Percentiles rank a stretch among this genome's conserved stretches.
Evolutionary conservation across 306 rosid species (phyloP).

Genomic region (Dicorynia guianensis): DNA sequence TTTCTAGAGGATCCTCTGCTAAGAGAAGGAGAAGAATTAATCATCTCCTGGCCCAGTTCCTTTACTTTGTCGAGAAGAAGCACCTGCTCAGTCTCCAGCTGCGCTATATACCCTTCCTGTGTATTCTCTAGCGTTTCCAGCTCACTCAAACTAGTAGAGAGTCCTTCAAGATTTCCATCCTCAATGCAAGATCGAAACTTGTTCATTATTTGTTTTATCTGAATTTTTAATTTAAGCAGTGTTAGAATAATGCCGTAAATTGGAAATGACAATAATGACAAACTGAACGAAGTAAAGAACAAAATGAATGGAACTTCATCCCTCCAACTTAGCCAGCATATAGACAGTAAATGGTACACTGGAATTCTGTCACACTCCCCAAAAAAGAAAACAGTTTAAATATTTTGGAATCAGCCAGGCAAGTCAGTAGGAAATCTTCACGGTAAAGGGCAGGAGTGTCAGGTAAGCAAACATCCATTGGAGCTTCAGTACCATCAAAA

Average conservation of each 20-base stretch:
- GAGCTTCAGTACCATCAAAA: too few relatives aligned
- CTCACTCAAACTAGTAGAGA: constrained; percentile 65
- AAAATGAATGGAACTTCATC: background rate
- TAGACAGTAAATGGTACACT: background rate
- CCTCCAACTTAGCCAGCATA: background rate
- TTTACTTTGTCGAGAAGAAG: constrained; percentile 84
- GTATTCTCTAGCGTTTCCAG: constrained; percentile 75
- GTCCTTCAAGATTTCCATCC: constrained; percentile 74
- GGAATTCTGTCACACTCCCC: background rate
- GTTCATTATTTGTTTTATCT: constrained; percentile 80
- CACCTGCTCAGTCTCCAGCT: constrained; percentile 84
- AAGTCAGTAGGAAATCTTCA: too few relatives aligned
- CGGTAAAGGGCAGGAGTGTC: too few relatives aligned
- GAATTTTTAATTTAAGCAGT: constrained; percentile 37
- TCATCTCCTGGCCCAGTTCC: constrained; percentile 83
- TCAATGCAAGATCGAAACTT: constrained; percentile 66
- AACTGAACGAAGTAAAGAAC: background rate
- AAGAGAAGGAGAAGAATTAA: constrained; percentile 61
- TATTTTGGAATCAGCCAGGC: too few relatives aligned
- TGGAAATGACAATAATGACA: constrained; percentile 18
- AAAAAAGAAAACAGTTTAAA: too few relatives aligned
- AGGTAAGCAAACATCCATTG: too few relatives aligned
- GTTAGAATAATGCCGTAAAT: constrained; percentile 28
- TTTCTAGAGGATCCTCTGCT: constrained; percentile 54
- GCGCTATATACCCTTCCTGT: constrained; percentile 76